Conservation (phyloP, 805 yeast genomes). For the Candida broadrunensis region DNA sequence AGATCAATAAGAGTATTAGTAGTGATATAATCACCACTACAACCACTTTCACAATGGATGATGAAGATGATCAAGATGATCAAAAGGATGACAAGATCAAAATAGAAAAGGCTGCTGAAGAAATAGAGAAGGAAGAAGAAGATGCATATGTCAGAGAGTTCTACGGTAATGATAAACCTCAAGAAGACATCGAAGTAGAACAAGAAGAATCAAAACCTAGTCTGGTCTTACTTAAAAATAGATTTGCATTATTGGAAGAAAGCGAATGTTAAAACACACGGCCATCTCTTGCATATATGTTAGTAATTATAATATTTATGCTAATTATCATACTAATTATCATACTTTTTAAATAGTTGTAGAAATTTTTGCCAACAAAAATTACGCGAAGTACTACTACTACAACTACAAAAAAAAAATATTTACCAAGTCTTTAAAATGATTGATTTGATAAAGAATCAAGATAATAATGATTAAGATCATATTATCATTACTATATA, state of each 20-base stretch:
- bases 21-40: neutral
- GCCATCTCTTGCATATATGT: conserved; percentile 1
- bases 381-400: too few relatives aligned
- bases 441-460: too few relatives aligned
- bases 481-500: neutral
- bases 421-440: too few relatives aligned
- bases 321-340: too few relatives aligned
- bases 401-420: too few relatives aligned
- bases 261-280: conserved; percentile 24
- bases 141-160: conserved; percentile 34
- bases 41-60: neutral
- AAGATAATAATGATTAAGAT: neutral
- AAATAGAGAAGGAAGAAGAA: conserved; percentile 31
- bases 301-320: too few relatives aligned
- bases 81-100: conserved; percentile 5
- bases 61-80: conserved; percentile 1
- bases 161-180: conserved; percentile 13
- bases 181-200: conserved; percentile 9
- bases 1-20: conserved; percentile 44
- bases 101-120: conserved; percentile 14
- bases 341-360: too few relatives aligned
- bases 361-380: too few relatives aligned
- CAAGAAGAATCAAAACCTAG: neutral
- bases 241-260: conserved; percentile 38
- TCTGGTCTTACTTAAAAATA: conserved; percentile 14